A percentile compares a stretch with the other conserved stretches of the same genome.
Conservation (phyloP, 176 grass and related monocot genomes). For the Musa troglodytarum region DNA sequence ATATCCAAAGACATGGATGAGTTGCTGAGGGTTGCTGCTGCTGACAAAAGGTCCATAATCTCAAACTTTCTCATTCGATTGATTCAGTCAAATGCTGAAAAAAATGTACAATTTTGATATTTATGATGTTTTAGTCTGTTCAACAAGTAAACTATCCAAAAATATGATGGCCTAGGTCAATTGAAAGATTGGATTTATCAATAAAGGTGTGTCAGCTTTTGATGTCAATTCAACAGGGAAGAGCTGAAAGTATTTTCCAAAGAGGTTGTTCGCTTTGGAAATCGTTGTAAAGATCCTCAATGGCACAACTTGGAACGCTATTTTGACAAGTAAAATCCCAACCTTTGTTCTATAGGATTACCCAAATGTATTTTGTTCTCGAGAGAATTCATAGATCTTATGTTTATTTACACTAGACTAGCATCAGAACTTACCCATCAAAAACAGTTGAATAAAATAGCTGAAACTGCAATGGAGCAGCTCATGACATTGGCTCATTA, state of each 20-base stretch:
- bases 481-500: slow-evolving; percentile 68
- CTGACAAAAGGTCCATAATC: slow-evolving; percentile 43
- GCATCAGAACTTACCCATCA: slow-evolving; percentile 62
- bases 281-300: slow-evolving; percentile 65
- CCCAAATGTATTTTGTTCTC: background rate
- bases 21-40: slow-evolving; percentile 44
- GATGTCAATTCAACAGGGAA: slow-evolving; percentile 27
- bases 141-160: background rate
- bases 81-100: background rate
- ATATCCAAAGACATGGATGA: slow-evolving; percentile 34
- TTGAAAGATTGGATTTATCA: background rate
- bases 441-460: slow-evolving; percentile 65
- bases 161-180: background rate
- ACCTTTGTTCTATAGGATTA: background rate
- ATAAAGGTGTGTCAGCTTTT: background rate
- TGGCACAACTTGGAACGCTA: slow-evolving; percentile 71
- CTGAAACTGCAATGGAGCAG: slow-evolving; percentile 78
- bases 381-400: background rate
- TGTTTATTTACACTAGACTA: slow-evolving; percentile 32
- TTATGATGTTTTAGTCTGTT: background rate
- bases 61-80: background rate
- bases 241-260: slow-evolving; percentile 42
- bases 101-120: background rate
- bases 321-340: slow-evolving; percentile 44
- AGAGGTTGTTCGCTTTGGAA: slow-evolving; percentile 64